Evolutionary conservation across 148 eudicot genomes (phyloP).

Genomic region (Camellia lanceoleosa): DNA sequence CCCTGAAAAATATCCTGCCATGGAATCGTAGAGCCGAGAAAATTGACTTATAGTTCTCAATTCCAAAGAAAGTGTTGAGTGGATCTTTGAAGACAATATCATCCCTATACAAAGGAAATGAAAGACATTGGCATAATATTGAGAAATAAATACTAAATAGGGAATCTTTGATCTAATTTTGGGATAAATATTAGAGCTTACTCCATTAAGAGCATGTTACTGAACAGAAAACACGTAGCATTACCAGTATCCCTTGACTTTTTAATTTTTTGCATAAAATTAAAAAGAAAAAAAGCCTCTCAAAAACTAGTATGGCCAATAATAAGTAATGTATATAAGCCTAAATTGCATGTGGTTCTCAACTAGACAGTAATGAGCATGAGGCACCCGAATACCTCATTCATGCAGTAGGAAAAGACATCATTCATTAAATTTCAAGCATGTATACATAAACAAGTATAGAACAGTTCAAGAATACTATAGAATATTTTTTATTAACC

Average conservation of each 20-base stretch:
- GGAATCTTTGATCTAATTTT: not conserved
- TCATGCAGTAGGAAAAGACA: not conserved
- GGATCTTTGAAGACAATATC: conserved; percentile 90
- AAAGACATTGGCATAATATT: not conserved
- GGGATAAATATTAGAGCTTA: not conserved
- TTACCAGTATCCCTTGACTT: not conserved
- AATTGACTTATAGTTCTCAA: conserved; percentile 79
- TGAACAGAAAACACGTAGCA: not conserved
- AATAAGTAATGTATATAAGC: not conserved
- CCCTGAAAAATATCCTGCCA: conserved; percentile 74
- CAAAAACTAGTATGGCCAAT: not conserved
- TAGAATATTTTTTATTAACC: not conserved
- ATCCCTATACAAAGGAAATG: conserved; percentile 45
- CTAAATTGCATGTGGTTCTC: not conserved
- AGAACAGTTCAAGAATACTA: not conserved
- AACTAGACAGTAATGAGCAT: too few relatives aligned
- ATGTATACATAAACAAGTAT: not conserved
- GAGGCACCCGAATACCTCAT: not conserved
- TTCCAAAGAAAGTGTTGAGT: conserved; percentile 68
- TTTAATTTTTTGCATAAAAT: not conserved
- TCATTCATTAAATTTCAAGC: not conserved
- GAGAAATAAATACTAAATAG: not conserved
- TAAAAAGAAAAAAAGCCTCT: not conserved
- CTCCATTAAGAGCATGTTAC: not conserved
- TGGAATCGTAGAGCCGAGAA: conserved; percentile 76